Evolutionary conservation across 805 yeast genomes (phyloP).

Genomic region (Yarrowia deformans): DNA sequence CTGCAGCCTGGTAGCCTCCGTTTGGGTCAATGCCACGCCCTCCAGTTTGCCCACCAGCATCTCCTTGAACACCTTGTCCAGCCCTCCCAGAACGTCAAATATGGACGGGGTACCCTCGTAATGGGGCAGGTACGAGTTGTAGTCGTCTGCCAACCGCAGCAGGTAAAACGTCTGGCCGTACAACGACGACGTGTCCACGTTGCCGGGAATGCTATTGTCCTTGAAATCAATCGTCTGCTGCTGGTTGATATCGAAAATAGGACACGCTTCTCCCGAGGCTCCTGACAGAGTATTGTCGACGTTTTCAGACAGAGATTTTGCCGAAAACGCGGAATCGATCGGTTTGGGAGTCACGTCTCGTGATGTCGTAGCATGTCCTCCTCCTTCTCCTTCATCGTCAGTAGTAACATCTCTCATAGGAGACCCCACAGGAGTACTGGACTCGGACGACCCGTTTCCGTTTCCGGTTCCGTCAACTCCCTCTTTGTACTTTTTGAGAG

Average conservation of each 20-base stretch:
- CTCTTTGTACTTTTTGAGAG: slow-evolving; percentile 42
- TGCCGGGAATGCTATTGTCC: neutral
- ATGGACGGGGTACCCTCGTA: slow-evolving; percentile 47
- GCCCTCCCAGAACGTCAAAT: slow-evolving; percentile 54
- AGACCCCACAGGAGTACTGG: slow-evolving; percentile 5
- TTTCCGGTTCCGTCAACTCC: slow-evolving; percentile 12
- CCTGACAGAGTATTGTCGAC: neutral
- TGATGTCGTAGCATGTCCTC: neutral
- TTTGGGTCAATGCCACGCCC: slow-evolving; percentile 53
- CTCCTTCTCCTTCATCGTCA: neutral
- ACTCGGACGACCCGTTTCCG: neutral
- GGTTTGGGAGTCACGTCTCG: neutral
- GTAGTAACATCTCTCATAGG: slow-evolving; percentile 1
- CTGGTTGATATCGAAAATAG: slow-evolving; percentile 10
- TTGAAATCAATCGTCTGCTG: slow-evolving; percentile 23
- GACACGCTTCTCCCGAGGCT: slow-evolving; percentile 4
- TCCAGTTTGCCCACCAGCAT: slow-evolving; percentile 9
- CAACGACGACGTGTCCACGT: slow-evolving; percentile 36
- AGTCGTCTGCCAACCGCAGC: slow-evolving; percentile 68
- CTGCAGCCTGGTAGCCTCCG: slow-evolving; percentile 60
- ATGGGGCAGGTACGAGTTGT: slow-evolving; percentile 65
- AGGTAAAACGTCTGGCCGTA: slow-evolving; percentile 71
- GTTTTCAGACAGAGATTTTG: neutral
- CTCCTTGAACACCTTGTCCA: slow-evolving; percentile 47
- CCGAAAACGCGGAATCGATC: neutral